Percentiles rank a stretch among this genome's conserved stretches.
Evolutionary conservation across 2,329 filamentous ascomycete species (phyloP).

Genomic region (Colletotrichum salicis): DNA sequence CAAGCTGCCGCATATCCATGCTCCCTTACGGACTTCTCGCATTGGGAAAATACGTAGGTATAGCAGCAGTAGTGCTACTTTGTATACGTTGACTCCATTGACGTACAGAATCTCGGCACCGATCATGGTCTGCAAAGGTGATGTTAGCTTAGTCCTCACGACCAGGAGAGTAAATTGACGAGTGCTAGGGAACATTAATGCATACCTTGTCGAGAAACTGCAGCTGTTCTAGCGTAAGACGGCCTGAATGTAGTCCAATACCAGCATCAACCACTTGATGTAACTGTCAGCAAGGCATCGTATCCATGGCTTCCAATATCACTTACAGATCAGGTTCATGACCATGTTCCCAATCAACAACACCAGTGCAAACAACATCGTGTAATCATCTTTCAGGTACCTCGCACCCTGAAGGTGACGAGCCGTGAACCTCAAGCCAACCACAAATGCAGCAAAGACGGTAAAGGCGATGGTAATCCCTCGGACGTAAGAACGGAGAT

Average conservation of each 20-base stretch:
- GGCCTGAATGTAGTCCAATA: constrained; percentile 25
- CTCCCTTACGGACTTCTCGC: constrained; percentile 39
- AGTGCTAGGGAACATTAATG: neutral
- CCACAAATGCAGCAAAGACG: constrained; percentile 22
- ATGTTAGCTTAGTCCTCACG: neutral
- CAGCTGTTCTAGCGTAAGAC: constrained; percentile 22
- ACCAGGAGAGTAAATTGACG: no score
- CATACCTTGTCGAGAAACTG: constrained; percentile 27
- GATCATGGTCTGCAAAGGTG: constrained; percentile 11
- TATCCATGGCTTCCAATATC: fast-evolving
- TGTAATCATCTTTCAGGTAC: constrained; percentile 31
- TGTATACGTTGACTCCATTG: constrained; percentile 39
- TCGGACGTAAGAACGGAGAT: constrained; percentile 22
- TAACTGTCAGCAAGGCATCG: neutral
- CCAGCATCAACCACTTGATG: constrained; percentile 20
- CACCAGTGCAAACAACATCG: constrained; percentile 19
- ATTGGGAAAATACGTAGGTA: constrained; percentile 55
- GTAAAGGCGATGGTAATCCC: constrained; percentile 31
- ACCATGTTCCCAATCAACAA: constrained; percentile 27
- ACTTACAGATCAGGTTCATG: constrained; percentile 30
- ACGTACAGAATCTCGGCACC: constrained; percentile 32
- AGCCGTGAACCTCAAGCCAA: constrained; percentile 24
- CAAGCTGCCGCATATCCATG: constrained; percentile 26
- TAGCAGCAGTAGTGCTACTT: constrained; percentile 54
- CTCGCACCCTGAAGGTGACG: constrained; percentile 28